Evolutionary conservation across 306 rosid species (phyloP).

Genomic region (Biancaea sappan): DNA sequence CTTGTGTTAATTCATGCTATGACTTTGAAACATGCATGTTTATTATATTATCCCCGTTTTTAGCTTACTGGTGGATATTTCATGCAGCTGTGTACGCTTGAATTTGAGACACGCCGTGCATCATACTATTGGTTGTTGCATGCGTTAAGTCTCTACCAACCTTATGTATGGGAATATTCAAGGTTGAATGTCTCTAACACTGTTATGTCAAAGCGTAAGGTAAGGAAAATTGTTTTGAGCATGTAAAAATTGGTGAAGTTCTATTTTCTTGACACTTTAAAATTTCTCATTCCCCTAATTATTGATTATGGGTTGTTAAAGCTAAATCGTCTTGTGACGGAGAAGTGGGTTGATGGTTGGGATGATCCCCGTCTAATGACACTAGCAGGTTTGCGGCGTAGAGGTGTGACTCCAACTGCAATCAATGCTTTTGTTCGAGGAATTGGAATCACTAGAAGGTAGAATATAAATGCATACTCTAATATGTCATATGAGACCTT

Average conservation of each 20-base stretch:
- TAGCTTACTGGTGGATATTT: constrained; percentile 23
- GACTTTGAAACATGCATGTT: background rate
- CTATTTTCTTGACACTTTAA: too few relatives aligned
- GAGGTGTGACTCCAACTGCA: constrained; percentile 84
- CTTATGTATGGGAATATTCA: constrained; percentile 97
- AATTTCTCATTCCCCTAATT: constrained; percentile 19
- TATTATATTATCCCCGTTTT: background rate
- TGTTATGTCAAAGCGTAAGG: constrained; percentile 99
- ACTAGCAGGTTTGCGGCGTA: constrained; percentile 87
- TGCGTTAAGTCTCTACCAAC: constrained; percentile 74
- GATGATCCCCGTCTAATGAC: constrained; percentile 99
- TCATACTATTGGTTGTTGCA: constrained; percentile 95
- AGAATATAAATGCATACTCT: constrained; percentile 12
- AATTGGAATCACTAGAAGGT: constrained; percentile 99
- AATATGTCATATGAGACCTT: background rate
- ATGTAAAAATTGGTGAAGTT: constrained; percentile 1
- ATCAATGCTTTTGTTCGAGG: constrained; percentile 94
- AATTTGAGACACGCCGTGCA: constrained; percentile 98
- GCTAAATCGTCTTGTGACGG: constrained; percentile 88
- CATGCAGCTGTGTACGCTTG: constrained; percentile 90
- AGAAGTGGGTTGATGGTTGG: constrained; percentile 97
- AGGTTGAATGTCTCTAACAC: constrained; percentile 89
- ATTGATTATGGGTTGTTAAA: constrained; percentile 39
- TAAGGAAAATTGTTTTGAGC: constrained; percentile 33
- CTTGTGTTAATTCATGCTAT: constrained; percentile 2